These are phyloP conservation scores for Polygonum maritimum DNA, from an alignment of 148 eudicot species.

Conservation along the genomic window DNA sequence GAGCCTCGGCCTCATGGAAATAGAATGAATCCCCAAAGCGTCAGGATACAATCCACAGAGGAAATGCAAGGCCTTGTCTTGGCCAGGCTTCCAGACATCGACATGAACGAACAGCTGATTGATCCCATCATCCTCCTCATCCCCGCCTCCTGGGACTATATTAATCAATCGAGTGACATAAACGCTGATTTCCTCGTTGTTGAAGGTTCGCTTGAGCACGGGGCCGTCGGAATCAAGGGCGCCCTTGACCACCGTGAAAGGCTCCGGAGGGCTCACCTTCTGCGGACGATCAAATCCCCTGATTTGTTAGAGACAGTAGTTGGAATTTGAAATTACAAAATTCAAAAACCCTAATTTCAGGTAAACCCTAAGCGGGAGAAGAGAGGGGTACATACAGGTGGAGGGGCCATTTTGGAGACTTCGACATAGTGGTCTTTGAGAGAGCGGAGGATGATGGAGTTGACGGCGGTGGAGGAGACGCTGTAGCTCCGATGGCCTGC, in stretches of 20 bases:
- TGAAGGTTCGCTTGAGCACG: conserved; percentile 46
- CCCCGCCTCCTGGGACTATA: conserved; percentile 33
- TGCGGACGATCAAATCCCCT: conserved; percentile 17
- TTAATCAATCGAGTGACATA: conserved; percentile 75
- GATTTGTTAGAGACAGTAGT: neutral
- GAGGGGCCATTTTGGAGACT: conserved; percentile 66
- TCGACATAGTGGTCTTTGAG: conserved; percentile 75
- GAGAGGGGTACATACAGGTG: conserved; percentile 22
- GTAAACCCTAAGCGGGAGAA: conserved; percentile 11
- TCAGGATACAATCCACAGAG: conserved; percentile 92
- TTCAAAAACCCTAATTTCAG: neutral
- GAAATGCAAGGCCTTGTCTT: conserved; percentile 49
- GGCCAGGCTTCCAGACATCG: conserved; percentile 61
- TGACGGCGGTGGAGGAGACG: conserved; percentile 43
- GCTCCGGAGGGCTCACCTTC: conserved; percentile 70
- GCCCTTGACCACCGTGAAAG: conserved; percentile 62
- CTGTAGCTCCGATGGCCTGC: conserved; percentile 19
- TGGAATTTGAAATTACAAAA: neutral
- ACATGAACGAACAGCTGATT: conserved; percentile 85
- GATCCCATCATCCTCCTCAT: conserved; percentile 47
- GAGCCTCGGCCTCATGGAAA: conserved; percentile 62
- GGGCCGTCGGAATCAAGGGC: conserved; percentile 67
- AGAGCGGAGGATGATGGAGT: conserved; percentile 53
- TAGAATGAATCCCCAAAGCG: conserved; percentile 87
- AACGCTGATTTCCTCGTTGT: conserved; percentile 64